These are phyloP conservation scores for Basidiobolus meristosporus DNA, from an alignment of 371 early-diverging fungal species.

Conservation along the genomic window DNA sequence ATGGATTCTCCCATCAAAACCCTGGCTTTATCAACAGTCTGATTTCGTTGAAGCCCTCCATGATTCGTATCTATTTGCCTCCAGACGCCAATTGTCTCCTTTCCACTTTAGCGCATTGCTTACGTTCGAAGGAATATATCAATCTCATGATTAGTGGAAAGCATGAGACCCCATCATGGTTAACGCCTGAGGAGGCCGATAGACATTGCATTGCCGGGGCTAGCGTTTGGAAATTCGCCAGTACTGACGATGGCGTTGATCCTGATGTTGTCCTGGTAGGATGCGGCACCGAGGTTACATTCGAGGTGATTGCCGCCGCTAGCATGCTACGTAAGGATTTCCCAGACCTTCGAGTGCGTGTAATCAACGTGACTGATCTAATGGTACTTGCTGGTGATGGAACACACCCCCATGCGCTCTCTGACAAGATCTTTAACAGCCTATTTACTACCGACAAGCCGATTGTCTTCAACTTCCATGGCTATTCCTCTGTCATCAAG, in stretches of 20 bases:
- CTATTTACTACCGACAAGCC: constrained; percentile 14
- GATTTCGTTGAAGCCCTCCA: constrained; percentile 13
- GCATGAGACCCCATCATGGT: constrained; percentile 14
- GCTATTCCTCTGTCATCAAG: constrained; percentile 14
- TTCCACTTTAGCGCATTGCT: constrained; percentile 14
- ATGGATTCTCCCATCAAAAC: constrained; percentile 20
- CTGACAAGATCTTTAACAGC: constrained; percentile 8
- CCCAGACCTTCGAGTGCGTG: constrained; percentile 10
- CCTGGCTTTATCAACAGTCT: constrained; percentile 13
- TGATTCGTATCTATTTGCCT: constrained; percentile 13
- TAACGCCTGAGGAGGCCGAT: constrained; percentile 11
- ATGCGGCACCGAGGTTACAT: constrained; percentile 15
- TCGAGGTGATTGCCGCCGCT: constrained; percentile 16
- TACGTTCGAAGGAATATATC: constrained; percentile 11
- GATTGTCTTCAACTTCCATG: constrained; percentile 20
- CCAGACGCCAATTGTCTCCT: constrained; percentile 17
- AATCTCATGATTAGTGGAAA: constrained; percentile 17
- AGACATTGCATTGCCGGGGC: constrained; percentile 16
- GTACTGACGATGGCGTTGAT: constrained; percentile 10
- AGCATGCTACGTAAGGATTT: constrained; percentile 11
- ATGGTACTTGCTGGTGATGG: constrained; percentile 11
- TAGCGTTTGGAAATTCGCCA: constrained; percentile 11
- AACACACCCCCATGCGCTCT: constrained; percentile 15
- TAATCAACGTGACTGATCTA: constrained; percentile 17
- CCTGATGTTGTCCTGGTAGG: constrained; percentile 20